These are phyloP conservation scores for Nevesoporus exiguus DNA, from an alignment of 768 basidiomycete genomes.

Conservation along the genomic window DNA sequence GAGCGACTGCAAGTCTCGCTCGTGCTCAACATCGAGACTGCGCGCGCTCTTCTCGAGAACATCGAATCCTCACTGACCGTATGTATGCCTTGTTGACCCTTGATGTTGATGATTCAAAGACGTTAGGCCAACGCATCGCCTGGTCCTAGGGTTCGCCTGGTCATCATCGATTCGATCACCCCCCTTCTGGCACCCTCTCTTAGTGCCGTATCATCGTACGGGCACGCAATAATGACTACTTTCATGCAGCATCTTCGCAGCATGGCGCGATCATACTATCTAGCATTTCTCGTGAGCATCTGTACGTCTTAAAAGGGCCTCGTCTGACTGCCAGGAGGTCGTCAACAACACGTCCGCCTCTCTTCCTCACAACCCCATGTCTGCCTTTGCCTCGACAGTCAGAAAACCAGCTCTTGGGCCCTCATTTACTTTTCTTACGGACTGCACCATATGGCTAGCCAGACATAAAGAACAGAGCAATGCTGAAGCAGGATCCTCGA, in stretches of 20 bases:
- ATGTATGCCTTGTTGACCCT: constrained; percentile 1
- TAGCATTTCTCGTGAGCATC: constrained; percentile 53
- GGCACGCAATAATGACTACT: constrained; percentile 69
- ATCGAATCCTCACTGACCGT: constrained; percentile 34
- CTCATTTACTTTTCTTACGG: constrained; percentile 68
- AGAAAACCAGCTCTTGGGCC: constrained; percentile 74
- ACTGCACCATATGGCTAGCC: constrained; percentile 71
- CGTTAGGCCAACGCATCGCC: constrained; percentile 10
- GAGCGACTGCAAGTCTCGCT: constrained; percentile 58
- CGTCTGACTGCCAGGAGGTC: constrained; percentile 39
- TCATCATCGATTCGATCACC: constrained; percentile 68
- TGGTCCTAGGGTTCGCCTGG: constrained; percentile 33
- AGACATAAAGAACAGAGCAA: constrained; percentile 14
- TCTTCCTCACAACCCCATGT: constrained; percentile 30
- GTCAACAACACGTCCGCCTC: constrained; percentile 52
- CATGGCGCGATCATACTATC: constrained; percentile 41
- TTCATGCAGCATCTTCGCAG: constrained; percentile 64
- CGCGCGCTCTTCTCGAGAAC: constrained; percentile 47
- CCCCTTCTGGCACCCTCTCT: constrained; percentile 60
- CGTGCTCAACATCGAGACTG: constrained; percentile 56
- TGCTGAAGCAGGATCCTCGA: constrained; percentile 17
- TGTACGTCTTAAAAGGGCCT: not conserved
- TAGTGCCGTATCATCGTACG: constrained; percentile 65
- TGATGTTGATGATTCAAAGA: constrained; percentile 1
- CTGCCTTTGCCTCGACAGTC: constrained; percentile 34